Conservation (phyloP, 2,329 filamentous ascomycete species). For the Gaeumannomyces sp. region DNA sequence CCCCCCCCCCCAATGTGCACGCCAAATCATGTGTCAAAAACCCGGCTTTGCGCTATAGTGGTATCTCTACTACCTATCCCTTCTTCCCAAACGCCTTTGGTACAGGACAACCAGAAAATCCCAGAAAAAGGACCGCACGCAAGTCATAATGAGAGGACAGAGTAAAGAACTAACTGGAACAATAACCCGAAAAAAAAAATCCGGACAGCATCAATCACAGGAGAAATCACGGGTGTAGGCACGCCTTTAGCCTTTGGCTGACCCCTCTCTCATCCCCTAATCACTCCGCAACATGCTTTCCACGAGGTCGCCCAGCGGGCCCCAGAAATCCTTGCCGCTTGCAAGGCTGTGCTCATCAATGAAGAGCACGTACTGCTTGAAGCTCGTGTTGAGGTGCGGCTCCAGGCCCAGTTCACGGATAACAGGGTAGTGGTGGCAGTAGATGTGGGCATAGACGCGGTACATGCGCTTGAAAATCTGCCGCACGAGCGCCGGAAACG, state of each 20-base stretch:
- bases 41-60: neutral
- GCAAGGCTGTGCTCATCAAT: slow-evolving; percentile 93
- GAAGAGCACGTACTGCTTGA: slow-evolving; percentile 99
- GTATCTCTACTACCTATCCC: neutral
- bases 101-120: neutral
- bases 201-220: neutral
- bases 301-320: slow-evolving; percentile 87
- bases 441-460: slow-evolving; percentile 97
- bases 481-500: slow-evolving; percentile 79
- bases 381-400: slow-evolving; percentile 96
- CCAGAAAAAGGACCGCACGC: neutral
- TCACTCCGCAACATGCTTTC: slow-evolving; percentile 97
- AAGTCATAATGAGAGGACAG: neutral
- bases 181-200: neutral
- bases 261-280: slow-evolving; percentile 28
- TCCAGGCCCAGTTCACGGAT: slow-evolving; percentile 92
- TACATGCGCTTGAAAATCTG: slow-evolving; percentile 99
- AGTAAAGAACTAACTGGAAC: neutral
- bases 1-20: neutral
- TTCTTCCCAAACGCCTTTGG: neutral
- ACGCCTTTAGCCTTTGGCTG: too few relatives aligned
- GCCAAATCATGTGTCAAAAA: neutral
- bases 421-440: slow-evolving; percentile 98
- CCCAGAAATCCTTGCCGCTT: slow-evolving; percentile 95
- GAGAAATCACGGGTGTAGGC: neutral